Base-by-base conservation (phyloP, 257 asterid species). In the Prunella vulgaris region DNA sequence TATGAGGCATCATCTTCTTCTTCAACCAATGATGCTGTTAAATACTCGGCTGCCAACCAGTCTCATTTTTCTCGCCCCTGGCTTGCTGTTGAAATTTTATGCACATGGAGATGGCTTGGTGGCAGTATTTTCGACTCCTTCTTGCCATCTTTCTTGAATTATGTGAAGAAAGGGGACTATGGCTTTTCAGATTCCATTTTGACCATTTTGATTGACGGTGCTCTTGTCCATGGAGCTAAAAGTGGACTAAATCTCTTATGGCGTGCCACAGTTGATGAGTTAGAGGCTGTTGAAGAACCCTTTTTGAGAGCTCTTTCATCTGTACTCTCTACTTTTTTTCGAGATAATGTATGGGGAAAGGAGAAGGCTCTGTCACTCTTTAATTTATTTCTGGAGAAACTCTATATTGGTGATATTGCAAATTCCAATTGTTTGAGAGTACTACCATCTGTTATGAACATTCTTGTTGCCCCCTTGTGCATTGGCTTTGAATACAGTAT, bases 81-180 rank as follows among this genome's bases (percentile, higher is more conserved):
- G 99, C 97, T 94, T 79, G 99, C 97, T 63, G 97, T 89, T 71
- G 99, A 94, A 82, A 82, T 94, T 54, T 84, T 94, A 67, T 94
- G 99, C 88, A 77, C 97, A 46, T 89, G 97, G 97, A 82, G 86
- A 70, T 94, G 99, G 99, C 80, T 76, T 72, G 89, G 93, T 46
- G 97, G 97, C 74, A 81, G 79, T 81, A 96, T 84, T 74, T 74
- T 77, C 76, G 72, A 84, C 72, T 80, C 97, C 30, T 87, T 94
- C 77, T 66, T 94, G 40, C 93, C 96, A 54, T 74, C 83, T 54
- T 83, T 94, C 32, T 69, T 82, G 62, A 68, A 75, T 44, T 89
- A 86, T 70, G 76, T 78, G 54, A 84, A 77, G 73, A 78, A 78
- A 64, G 87, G 82, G 75, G 80, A 78, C 38, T 14, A 51, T 59